A percentile compares a stretch with the other conserved stretches of the same genome.
Conservation (phyloP, 169 alveolate genomes). For the Plasmodium knowlesi region DNA sequence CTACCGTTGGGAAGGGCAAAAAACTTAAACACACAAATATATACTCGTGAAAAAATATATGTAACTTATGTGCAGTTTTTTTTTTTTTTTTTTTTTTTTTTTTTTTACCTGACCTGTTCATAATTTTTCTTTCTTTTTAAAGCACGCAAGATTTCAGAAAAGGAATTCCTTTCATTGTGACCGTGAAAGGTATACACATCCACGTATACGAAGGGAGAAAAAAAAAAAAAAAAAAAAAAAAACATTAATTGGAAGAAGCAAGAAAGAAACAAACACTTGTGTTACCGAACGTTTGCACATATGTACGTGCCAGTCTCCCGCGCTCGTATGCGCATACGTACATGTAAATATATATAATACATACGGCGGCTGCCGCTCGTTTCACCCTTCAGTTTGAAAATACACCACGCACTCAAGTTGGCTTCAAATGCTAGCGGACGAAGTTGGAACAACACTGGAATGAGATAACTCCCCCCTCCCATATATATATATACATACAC, state of each 20-base stretch:
- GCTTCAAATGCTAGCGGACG: neutral
- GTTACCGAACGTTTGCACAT: neutral
- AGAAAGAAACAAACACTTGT: neutral
- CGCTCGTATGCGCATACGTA: neutral
- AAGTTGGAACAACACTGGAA: neutral
- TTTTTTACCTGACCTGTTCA: constrained; percentile 16
- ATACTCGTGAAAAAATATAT: neutral
- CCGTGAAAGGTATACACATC: neutral
- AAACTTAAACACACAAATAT: neutral
- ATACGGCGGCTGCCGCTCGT: neutral
- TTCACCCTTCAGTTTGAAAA: neutral
- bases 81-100: neutral
- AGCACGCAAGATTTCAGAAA: neutral
- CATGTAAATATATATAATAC: neutral
- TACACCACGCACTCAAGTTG: neutral
- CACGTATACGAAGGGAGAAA: neutral
- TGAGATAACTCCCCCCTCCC: neutral
- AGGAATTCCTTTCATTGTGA: neutral
- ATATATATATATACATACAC: neutral
- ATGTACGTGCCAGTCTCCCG: neutral
- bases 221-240: neutral
- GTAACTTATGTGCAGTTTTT: neutral
- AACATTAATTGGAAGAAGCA: neutral
- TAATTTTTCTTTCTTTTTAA: constrained; percentile 13
- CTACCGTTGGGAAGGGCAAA: neutral